Evolutionary conservation across 345 rosid species (phyloP).

Genomic region (Alliaria petiolata): DNA sequence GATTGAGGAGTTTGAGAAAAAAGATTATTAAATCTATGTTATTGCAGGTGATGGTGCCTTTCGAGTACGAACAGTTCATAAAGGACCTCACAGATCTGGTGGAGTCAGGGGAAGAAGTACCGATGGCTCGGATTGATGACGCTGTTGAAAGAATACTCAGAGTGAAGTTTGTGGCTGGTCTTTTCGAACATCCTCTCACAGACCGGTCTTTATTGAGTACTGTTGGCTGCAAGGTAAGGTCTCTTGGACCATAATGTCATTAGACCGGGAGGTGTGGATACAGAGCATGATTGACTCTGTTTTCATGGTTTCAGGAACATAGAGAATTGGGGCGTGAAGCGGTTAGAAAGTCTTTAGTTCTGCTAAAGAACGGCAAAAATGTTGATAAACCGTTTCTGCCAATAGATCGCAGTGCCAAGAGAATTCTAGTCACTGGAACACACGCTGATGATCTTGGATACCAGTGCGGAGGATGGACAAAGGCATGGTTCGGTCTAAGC

Average conservation of each 20-base stretch:
- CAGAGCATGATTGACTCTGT: background rate
- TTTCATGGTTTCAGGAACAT: constrained; percentile 38
- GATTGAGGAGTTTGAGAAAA: background rate
- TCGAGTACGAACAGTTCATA: constrained; percentile 40
- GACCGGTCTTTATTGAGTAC: constrained; percentile 54
- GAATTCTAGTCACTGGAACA: constrained; percentile 60
- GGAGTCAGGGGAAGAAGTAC: constrained; percentile 70
- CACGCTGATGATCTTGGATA: constrained; percentile 79
- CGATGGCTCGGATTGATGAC: constrained; percentile 62
- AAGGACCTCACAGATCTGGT: constrained; percentile 50
- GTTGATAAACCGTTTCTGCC: constrained; percentile 54
- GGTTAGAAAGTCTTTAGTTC: constrained; percentile 73
- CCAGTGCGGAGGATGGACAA: constrained; percentile 91
- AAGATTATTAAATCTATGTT: background rate
- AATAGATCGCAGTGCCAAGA: constrained; percentile 51
- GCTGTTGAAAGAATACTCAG: constrained; percentile 84
- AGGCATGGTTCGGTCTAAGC: constrained; percentile 49
- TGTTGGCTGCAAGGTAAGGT: constrained; percentile 78
- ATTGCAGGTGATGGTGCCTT: constrained; percentile 75
- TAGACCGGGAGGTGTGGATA: background rate
- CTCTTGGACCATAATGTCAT: background rate
- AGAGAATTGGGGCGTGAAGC: constrained; percentile 70
- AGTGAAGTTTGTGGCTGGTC: constrained; percentile 77
- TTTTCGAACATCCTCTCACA: constrained; percentile 71
- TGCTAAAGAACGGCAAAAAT: constrained; percentile 68